These are phyloP conservation scores for Apiotrichum porosum DNA, from an alignment of 1,284 basidiomycete genomes.

Conservation along the genomic window DNA sequence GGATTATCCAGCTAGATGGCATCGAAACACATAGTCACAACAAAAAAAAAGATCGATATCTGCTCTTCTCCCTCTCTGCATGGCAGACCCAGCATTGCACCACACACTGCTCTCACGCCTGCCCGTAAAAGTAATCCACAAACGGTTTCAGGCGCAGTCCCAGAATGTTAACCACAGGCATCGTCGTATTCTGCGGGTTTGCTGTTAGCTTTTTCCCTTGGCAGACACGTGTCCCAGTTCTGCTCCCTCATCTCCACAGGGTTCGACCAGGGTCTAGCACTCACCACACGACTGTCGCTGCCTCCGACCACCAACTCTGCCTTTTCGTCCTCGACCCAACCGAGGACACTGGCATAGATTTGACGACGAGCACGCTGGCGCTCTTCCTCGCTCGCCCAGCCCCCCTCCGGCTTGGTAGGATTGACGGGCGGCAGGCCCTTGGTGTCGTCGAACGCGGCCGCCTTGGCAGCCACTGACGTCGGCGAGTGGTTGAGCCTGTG, in stretches of 20 bases:
- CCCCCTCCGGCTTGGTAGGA: conserved; percentile 19
- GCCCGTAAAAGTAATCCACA: conserved; percentile 71
- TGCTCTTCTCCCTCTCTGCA: too few species aligned
- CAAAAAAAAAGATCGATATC: too few species aligned
- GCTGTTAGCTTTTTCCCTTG: too few species aligned
- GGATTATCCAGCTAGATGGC: too few species aligned
- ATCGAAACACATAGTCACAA: too few species aligned
- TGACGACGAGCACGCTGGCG: conserved; percentile 53
- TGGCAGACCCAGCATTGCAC: not conserved
- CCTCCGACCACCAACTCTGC: conserved; percentile 62
- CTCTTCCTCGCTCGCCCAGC: conserved; percentile 35
- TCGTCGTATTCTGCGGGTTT: conserved; percentile 71
- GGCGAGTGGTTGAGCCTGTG: conserved; percentile 62
- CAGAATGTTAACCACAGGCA: conserved; percentile 80
- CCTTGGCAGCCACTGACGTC: conserved; percentile 49
- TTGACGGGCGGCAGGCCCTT: conserved; percentile 34
- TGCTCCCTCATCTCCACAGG: too few species aligned
- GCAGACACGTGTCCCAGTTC: too few species aligned
- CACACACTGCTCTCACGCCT: conserved; percentile 38
- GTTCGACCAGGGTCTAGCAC: conserved; percentile 43
- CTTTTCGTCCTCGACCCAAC: conserved; percentile 69
- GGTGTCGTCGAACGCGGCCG: conserved; percentile 31
- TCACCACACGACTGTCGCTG: conserved; percentile 62
- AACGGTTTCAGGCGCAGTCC: conserved; percentile 67
- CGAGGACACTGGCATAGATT: conserved; percentile 59